Evolutionary conservation across 1,284 basidiomycete genomes (phyloP).

Genomic region (Butyriboletus appendiculatus): DNA sequence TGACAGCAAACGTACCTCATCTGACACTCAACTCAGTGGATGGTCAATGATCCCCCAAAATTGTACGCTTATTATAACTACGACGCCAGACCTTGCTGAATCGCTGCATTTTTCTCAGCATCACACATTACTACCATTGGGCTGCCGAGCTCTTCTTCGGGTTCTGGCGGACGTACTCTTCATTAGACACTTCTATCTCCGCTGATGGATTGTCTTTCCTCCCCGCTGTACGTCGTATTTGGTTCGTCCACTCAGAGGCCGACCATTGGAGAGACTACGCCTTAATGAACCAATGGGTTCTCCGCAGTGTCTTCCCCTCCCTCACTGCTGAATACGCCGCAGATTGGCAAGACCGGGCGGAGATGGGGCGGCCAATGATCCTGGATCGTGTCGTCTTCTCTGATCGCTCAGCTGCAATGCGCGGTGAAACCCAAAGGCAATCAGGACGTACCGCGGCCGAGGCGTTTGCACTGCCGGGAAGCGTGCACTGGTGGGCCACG

Average conservation of each 20-base stretch:
- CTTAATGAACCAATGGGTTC: constrained; percentile 78
- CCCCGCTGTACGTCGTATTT: constrained; percentile 68
- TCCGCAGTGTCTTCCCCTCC: constrained; percentile 75
- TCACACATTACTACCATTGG: constrained; percentile 84
- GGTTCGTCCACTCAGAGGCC: constrained; percentile 73
- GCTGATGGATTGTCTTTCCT: constrained; percentile 65
- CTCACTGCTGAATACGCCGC: constrained; percentile 72
- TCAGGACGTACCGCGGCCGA: constrained; percentile 70
- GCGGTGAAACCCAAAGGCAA: constrained; percentile 47
- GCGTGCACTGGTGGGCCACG: constrained; percentile 79
- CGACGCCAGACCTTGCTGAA: constrained; percentile 1
- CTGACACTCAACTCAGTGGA: constrained; percentile 46
- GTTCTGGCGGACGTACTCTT: constrained; percentile 85
- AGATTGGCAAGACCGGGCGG: constrained; percentile 78
- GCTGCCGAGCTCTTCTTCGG: constrained; percentile 88
- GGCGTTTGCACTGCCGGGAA: constrained; percentile 72
- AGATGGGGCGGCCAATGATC: constrained; percentile 69
- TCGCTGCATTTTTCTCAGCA: constrained; percentile 39
- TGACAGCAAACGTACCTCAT: background rate
- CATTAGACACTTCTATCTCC: constrained; percentile 68
- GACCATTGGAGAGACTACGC: constrained; percentile 88
- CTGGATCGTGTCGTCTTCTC: constrained; percentile 82
- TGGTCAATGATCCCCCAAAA: constrained; percentile 83
- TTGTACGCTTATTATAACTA: constrained; percentile 52
- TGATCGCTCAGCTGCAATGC: constrained; percentile 82